Evolutionary conservation across 1,284 basidiomycete genomes (phyloP).

Genomic region (Porogramme epimiltina): DNA sequence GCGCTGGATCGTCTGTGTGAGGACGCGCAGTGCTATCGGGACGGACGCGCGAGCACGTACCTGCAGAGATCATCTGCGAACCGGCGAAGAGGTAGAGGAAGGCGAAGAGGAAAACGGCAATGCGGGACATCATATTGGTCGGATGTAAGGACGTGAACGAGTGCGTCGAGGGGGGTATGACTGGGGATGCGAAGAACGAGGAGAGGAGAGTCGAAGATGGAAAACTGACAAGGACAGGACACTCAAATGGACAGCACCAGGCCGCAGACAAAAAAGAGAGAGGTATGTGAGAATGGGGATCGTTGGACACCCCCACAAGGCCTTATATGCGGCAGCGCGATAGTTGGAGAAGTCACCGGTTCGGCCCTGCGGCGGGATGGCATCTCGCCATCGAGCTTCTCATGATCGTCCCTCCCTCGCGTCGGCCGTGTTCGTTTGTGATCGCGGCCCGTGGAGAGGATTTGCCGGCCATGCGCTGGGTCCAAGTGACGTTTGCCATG

Average conservation of each 20-base stretch:
- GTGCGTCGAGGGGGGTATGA: background rate
- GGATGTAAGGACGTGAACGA: background rate
- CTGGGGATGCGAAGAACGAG: background rate
- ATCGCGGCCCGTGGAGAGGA: too few species aligned
- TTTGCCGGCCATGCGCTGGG: too few species aligned
- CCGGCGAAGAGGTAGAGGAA: conserved; percentile 14
- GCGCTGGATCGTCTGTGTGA: conserved; percentile 3
- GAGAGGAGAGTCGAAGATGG: background rate
- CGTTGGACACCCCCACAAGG: background rate
- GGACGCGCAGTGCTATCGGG: background rate
- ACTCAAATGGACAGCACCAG: conserved; percentile 11
- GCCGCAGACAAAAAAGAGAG: conserved; percentile 1
- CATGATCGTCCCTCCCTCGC: too few species aligned
- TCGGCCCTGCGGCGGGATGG: too few species aligned
- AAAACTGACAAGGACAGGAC: conserved; percentile 1
- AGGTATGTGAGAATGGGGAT: background rate
- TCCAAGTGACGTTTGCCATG: too few species aligned
- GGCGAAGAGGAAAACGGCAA: conserved; percentile 12
- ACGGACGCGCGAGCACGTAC: background rate
- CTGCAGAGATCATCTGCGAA: conserved; percentile 16
- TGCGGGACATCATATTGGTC: conserved; percentile 12
- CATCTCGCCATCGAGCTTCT: too few species aligned
- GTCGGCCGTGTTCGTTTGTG: too few species aligned
- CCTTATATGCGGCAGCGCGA: too few species aligned
- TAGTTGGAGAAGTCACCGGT: too few species aligned